Evolutionary conservation across 345 rosid species (phyloP).

Genomic region (Linum tenue): DNA sequence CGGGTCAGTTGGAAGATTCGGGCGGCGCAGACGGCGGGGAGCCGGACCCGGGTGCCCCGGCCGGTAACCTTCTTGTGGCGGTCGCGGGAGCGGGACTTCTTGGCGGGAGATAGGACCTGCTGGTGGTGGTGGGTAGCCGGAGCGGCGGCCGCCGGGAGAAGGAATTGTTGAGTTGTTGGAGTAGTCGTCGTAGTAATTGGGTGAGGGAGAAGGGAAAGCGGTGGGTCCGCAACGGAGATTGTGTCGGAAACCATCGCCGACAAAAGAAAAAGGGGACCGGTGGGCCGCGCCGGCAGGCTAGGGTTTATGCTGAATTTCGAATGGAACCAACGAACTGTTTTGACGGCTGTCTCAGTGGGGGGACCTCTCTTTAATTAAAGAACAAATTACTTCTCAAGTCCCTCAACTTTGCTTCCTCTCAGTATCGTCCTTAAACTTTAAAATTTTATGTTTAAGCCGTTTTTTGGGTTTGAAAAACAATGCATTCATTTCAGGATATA

Average conservation of each 20-base stretch:
- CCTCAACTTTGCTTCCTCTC: not conserved
- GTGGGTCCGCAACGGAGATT: not conserved
- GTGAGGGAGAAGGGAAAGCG: no score
- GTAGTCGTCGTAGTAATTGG: not conserved
- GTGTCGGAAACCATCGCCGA: not conserved
- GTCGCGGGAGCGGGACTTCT: slow-evolving; percentile 11
- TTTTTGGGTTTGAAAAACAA: not conserved
- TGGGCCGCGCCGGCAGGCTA: not conserved
- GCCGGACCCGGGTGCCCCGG: slow-evolving; percentile 15
- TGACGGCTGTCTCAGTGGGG: not conserved
- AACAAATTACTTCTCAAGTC: not conserved
- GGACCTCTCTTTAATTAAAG: not conserved
- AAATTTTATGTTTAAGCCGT: no score
- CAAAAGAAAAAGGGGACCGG: not conserved
- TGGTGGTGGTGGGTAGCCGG: not conserved
- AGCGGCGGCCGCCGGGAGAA: not conserved
- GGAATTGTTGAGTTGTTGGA: not conserved
- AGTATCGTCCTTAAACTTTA: no score
- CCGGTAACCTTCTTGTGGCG: slow-evolving; percentile 23
- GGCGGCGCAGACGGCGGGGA: slow-evolving; percentile 14
- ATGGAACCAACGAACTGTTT: not conserved
- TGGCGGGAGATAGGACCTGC: not conserved
- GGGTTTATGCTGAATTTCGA: not conserved
- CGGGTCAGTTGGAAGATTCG: slow-evolving; percentile 23
- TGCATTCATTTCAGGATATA: no score